Conservation (phyloP, 331 rosid genomes). For the Erythrophleum ivorense region DNA sequence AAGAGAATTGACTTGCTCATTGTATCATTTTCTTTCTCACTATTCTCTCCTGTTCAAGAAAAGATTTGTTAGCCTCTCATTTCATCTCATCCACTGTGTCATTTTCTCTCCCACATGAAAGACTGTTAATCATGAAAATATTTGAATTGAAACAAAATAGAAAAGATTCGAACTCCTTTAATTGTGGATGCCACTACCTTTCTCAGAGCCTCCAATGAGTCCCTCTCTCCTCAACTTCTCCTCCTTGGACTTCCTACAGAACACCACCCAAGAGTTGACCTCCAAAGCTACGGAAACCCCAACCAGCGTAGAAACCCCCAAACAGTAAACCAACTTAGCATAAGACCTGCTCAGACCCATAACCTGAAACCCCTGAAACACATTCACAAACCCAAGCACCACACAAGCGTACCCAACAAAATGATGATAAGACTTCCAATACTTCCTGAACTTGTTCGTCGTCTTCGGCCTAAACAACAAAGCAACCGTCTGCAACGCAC, state of each 20-base stretch:
- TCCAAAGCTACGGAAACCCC: slow-evolving; percentile 81
- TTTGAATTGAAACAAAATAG: too few species aligned
- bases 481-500: slow-evolving; percentile 78
- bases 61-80: too few species aligned
- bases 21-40: too few species aligned
- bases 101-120: too few species aligned
- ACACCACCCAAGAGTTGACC: slow-evolving; percentile 94
- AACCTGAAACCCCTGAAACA: slow-evolving; percentile 82
- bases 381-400: slow-evolving; percentile 84
- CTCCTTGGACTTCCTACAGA: slow-evolving; percentile 86
- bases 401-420: slow-evolving; percentile 96
- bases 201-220: slow-evolving; percentile 61
- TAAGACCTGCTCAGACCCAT: slow-evolving; percentile 88
- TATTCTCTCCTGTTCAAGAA: too few species aligned
- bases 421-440: slow-evolving; percentile 96
- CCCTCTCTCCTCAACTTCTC: slow-evolving; percentile 88
- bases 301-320: slow-evolving; percentile 68
- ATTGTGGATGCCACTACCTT: slow-evolving; percentile 61
- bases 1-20: too few species aligned
- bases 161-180: not conserved
- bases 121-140: too few species aligned
- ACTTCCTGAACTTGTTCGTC: slow-evolving; percentile 81
- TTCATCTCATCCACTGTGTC: too few species aligned
- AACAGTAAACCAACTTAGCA: slow-evolving; percentile 74
- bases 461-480: slow-evolving; percentile 78